phyloP scores from a whole-genome alignment of 495 filamentous ascomycete species.

The Melanomma pulvis-pyrius region DNA sequence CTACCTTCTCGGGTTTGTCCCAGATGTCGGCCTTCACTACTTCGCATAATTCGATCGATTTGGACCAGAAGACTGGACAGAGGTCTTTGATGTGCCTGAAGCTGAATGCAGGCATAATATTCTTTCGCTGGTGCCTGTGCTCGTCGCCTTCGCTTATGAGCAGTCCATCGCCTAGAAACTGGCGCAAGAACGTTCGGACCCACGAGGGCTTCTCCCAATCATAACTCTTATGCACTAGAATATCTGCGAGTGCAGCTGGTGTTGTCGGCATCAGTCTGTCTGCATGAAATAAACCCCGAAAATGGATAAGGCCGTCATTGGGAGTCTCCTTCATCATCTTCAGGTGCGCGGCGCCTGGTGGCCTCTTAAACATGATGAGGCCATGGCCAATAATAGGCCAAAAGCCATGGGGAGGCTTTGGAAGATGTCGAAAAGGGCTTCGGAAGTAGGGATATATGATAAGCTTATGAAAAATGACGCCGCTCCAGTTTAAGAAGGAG shows the following conservation, averaged over 20 bases:
- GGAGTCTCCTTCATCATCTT: slow-evolving; percentile 34
- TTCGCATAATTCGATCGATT: slow-evolving; percentile 50
- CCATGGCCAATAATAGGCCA: slow-evolving; percentile 37
- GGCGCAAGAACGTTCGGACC: slow-evolving; percentile 42
- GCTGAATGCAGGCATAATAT: slow-evolving; percentile 44
- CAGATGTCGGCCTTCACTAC: slow-evolving; percentile 31
- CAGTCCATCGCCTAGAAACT: slow-evolving; percentile 43
- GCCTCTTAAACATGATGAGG: slow-evolving; percentile 30
- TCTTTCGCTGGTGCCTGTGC: slow-evolving; percentile 44
- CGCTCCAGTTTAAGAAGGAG: slow-evolving; percentile 13
- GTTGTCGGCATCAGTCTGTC: slow-evolving; percentile 37
- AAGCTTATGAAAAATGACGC: slow-evolving; percentile 10
- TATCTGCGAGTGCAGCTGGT: slow-evolving; percentile 40
- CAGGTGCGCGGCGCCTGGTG: slow-evolving; percentile 22
- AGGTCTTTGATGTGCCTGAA: slow-evolving; percentile 45
- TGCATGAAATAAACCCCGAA: slow-evolving; percentile 37
- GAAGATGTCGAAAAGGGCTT: slow-evolving; percentile 39
- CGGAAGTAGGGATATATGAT: slow-evolving; percentile 36
- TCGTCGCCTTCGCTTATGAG: slow-evolving; percentile 45
- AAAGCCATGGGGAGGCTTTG: slow-evolving; percentile 12
- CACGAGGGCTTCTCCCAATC: slow-evolving; percentile 57
- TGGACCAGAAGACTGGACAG: slow-evolving; percentile 47
- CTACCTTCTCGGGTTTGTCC: slow-evolving; percentile 31
- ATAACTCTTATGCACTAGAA: slow-evolving; percentile 48
- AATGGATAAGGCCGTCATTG: slow-evolving; percentile 42